These are phyloP conservation scores for Coniochaeta sp. DNA, from an alignment of 2,329 filamentous ascomycete genomes.

Conservation along the genomic window DNA sequence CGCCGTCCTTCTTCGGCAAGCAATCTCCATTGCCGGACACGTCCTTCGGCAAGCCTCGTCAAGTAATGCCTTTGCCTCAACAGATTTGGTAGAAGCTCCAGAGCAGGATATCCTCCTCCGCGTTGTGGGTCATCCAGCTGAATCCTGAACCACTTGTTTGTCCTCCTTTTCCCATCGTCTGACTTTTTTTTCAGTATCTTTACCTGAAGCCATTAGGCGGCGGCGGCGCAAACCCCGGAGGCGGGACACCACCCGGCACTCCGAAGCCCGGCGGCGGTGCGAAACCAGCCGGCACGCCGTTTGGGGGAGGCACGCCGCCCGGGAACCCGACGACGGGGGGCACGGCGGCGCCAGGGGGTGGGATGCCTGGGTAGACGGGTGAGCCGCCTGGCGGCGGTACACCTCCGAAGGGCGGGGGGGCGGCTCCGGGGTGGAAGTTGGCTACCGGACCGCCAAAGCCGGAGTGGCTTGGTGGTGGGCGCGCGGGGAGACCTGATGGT, in stretches of 20 bases:
- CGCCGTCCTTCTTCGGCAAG: too few relatives aligned
- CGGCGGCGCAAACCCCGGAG: constrained; percentile 16
- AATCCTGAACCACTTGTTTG: too few relatives aligned
- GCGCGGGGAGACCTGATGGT: constrained; percentile 40
- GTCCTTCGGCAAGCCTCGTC: too few relatives aligned
- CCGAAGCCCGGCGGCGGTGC: constrained; percentile 18
- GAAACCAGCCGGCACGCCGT: constrained; percentile 5
- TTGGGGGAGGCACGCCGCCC: constrained; percentile 20
- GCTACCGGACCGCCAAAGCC: constrained; percentile 36
- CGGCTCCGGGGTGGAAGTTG: constrained; percentile 33
- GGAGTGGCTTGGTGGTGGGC: constrained; percentile 38
- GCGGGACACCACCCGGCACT: constrained; percentile 20
- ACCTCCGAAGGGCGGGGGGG: constrained; percentile 14
- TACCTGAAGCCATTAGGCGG: constrained; percentile 18
- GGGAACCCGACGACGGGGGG: constrained; percentile 12
- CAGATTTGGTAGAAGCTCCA: too few relatives aligned
- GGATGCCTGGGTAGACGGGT: constrained; percentile 13
- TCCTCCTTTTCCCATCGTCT: too few relatives aligned
- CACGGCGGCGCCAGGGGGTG: too few relatives aligned
- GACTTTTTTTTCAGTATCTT: too few relatives aligned
- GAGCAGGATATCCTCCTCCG: too few relatives aligned
- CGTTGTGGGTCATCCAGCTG: too few relatives aligned
- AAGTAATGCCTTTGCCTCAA: too few relatives aligned
- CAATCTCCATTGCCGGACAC: too few relatives aligned
- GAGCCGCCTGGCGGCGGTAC: constrained; percentile 23